Evolutionary conservation across 2,329 filamentous ascomycete species (phyloP).

Genomic region (Penicillium hesseltinei): DNA sequence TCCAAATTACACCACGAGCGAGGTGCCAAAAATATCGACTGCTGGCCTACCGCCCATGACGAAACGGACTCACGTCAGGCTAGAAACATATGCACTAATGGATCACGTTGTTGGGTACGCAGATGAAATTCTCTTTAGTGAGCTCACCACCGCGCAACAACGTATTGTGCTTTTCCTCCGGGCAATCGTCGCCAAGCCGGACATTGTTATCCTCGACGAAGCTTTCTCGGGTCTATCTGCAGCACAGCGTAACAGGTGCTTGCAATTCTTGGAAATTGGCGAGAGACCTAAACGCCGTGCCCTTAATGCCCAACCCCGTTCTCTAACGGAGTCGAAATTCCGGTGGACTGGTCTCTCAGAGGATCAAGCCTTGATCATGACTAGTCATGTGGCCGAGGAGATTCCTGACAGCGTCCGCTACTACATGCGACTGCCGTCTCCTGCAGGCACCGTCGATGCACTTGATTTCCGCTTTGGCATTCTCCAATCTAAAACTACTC

Average conservation of each 20-base stretch:
- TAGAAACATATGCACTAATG: constrained; percentile 4
- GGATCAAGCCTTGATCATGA: constrained; percentile 81
- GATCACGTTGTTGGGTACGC: constrained; percentile 60
- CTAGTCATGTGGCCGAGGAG: constrained; percentile 87
- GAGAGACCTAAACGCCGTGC: constrained; percentile 49
- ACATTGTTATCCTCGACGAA: constrained; percentile 82
- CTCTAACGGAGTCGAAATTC: neutral
- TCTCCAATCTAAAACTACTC: constrained; percentile 19
- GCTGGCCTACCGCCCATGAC: constrained; percentile 22
- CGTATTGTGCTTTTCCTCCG: constrained; percentile 81
- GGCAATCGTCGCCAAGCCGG: constrained; percentile 74
- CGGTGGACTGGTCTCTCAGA: constrained; percentile 58
- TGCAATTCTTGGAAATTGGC: constrained; percentile 71
- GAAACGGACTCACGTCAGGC: neutral
- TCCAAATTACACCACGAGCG: constrained; percentile 42
- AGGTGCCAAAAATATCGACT: constrained; percentile 16
- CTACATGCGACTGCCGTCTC: constrained; percentile 75
- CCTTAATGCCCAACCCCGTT: constrained; percentile 9
- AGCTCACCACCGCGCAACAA: constrained; percentile 56
- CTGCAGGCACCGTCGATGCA: constrained; percentile 19
- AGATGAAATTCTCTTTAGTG: constrained; percentile 72
- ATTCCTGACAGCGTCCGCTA: constrained; percentile 79
- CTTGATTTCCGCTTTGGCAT: constrained; percentile 35
- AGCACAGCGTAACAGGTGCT: constrained; percentile 77
- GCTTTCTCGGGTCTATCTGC: constrained; percentile 85